A percentile compares a stretch with the other conserved stretches of the same genome.
These are phyloP conservation scores for Crassisporium funariophilum DNA, from an alignment of 768 basidiomycete genomes.

Conservation along the genomic window DNA sequence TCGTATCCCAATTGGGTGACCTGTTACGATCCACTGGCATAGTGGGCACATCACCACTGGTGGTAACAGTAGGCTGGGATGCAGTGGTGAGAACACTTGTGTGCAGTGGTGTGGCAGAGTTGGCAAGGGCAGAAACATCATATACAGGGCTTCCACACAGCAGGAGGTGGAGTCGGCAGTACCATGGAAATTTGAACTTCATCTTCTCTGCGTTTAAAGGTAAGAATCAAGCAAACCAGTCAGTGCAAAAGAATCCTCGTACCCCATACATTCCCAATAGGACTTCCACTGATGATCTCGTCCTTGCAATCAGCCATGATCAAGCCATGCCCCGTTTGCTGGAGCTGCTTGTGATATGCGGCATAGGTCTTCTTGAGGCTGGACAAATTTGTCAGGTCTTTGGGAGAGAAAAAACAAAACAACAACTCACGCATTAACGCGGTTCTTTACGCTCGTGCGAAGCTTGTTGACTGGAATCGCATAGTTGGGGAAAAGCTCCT, in stretches of 20 bases:
- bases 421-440: not conserved
- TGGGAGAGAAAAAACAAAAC: not conserved
- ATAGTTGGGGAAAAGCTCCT: not conserved
- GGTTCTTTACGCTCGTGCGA: too few species aligned
- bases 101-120: constrained; percentile 21
- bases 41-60: too few species aligned
- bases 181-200: constrained; percentile 25
- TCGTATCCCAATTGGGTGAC: too few species aligned
- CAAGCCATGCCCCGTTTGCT: not conserved
- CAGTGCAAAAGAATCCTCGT: too few species aligned
- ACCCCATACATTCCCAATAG: not conserved
- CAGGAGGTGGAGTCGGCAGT: constrained; percentile 17
- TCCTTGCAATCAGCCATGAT: not conserved
- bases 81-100: constrained; percentile 9
- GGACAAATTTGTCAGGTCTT: not conserved
- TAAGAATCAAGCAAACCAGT: too few species aligned
- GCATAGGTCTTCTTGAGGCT: not conserved
- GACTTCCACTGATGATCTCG: not conserved
- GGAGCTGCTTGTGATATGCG: not conserved
- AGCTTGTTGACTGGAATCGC: too few species aligned
- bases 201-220: constrained; percentile 24
- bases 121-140: constrained; percentile 18
- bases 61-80: too few species aligned
- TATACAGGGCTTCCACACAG: constrained; percentile 21
- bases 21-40: too few species aligned